Conservation (phyloP, 495 filamentous ascomycete species). For the Lasiosphaeris hirsuta region DNA sequence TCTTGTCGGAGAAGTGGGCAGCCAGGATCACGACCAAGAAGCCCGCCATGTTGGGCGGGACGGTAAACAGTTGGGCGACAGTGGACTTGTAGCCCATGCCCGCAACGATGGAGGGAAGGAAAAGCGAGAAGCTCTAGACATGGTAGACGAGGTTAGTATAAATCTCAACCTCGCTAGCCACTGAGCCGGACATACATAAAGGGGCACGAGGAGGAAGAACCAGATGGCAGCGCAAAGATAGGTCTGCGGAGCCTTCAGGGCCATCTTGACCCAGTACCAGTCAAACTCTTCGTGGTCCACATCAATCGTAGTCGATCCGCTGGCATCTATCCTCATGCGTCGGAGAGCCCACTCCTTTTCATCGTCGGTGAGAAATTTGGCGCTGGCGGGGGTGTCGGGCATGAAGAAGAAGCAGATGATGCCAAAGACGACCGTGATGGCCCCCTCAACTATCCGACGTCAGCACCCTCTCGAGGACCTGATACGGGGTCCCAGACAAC, state of each 20-base stretch:
- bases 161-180: background rate
- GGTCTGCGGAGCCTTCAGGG: conserved; percentile 42
- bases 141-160: background rate
- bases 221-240: conserved; percentile 39
- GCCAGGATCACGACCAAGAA: conserved; percentile 44
- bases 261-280: conserved; percentile 41
- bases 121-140: conserved; percentile 27
- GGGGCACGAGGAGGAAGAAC: conserved; percentile 39
- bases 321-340: conserved; percentile 42
- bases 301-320: conserved; percentile 32
- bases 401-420: conserved; percentile 42
- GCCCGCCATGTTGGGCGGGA: conserved; percentile 52
- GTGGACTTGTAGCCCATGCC: conserved; percentile 51
- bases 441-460: conserved; percentile 35
- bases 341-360: conserved; percentile 33
- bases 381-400: conserved; percentile 41
- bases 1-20: conserved; percentile 47
- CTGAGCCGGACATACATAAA: conserved; percentile 25
- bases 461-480: background rate
- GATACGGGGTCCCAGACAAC: background rate
- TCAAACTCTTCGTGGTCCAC: conserved; percentile 45
- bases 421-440: conserved; percentile 42
- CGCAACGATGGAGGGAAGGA: conserved; percentile 53
- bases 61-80: conserved; percentile 52
- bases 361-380: conserved; percentile 39